A percentile compares a stretch with the other conserved stretches of the same genome.
These are phyloP conservation scores for Mortierella sp. DNA, from an alignment of 371 early-diverging fungal genomes.

Conservation along the genomic window DNA sequence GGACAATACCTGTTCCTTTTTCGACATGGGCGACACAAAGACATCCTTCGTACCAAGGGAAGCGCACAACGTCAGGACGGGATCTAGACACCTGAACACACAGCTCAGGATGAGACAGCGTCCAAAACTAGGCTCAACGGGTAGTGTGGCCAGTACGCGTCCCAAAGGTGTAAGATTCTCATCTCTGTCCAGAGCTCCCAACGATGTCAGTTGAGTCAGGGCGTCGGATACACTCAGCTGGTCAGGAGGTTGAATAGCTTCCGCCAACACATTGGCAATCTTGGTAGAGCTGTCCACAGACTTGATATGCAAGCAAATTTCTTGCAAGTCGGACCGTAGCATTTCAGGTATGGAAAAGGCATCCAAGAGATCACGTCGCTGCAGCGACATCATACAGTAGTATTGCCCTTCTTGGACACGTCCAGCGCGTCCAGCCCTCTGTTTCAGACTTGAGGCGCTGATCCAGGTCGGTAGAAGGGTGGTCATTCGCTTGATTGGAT, in stretches of 20 bases:
- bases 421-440: constrained; percentile 88
- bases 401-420: constrained; percentile 74
- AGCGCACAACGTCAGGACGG: constrained; percentile 60
- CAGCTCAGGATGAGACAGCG: constrained; percentile 70
- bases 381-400: constrained; percentile 65
- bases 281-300: constrained; percentile 56
- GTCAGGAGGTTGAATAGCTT: constrained; percentile 71
- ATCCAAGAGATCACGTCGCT: constrained; percentile 55
- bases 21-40: constrained; percentile 43
- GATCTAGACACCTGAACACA: constrained; percentile 69
- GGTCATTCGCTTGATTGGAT: constrained; percentile 65
- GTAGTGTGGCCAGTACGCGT: constrained; percentile 71
- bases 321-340: constrained; percentile 72
- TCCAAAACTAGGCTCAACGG: constrained; percentile 76
- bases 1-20: constrained; percentile 39
- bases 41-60: constrained; percentile 38
- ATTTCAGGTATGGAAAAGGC: constrained; percentile 71
- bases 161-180: constrained; percentile 72
- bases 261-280: constrained; percentile 58
- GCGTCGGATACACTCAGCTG: constrained; percentile 58
- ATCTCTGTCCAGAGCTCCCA: constrained; percentile 62
- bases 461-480: constrained; percentile 68
- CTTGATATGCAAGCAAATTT: constrained; percentile 75
- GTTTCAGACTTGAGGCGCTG: constrained; percentile 76
- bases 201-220: constrained; percentile 54